Conservation (phyloP, 1,284 basidiomycete species). For the Papiliotrema fonsecae region DNA sequence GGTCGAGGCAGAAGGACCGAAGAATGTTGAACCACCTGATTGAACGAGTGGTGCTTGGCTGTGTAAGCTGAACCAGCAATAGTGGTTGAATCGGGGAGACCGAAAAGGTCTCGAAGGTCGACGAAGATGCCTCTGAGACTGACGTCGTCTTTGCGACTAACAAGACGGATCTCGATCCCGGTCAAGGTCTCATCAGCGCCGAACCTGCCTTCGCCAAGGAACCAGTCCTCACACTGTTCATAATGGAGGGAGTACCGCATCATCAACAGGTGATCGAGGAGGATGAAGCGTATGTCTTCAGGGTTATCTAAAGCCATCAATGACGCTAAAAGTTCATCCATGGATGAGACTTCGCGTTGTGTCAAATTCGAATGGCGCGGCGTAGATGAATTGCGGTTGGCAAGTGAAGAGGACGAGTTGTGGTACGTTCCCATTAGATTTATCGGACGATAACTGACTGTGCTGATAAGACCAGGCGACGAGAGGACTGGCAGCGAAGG, state of each 20-base stretch:
- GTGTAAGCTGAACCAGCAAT: too few species aligned
- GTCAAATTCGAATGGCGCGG: not conserved
- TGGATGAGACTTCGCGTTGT: not conserved
- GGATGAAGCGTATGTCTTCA: slow-evolving; percentile 10
- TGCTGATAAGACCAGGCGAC: not conserved
- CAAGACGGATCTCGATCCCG: slow-evolving; percentile 14
- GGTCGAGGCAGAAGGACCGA: too few species aligned
- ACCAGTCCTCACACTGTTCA: slow-evolving; percentile 27
- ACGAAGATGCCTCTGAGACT: slow-evolving; percentile 14
- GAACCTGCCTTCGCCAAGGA: slow-evolving; percentile 24
- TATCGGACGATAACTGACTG: not conserved
- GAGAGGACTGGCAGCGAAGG: slow-evolving; percentile 28
- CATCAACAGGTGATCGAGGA: slow-evolving; percentile 22
- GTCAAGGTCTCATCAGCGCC: slow-evolving; percentile 15
- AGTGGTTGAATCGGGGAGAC: too few species aligned
- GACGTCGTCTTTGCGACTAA: slow-evolving; percentile 20
- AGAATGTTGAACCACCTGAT: too few species aligned
- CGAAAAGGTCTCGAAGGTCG: slow-evolving; percentile 8
- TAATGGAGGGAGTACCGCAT: slow-evolving; percentile 23
- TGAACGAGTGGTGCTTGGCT: too few species aligned
- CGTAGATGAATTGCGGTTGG: not conserved
- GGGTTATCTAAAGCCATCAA: slow-evolving; percentile 9
- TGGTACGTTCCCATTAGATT: not conserved
- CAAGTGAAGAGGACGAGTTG: not conserved
- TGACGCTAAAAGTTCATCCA: slow-evolving; percentile 6